Percentiles rank a stretch among this genome's conserved stretches.
Evolutionary conservation across 306 rosid genomes (phyloP).

Genomic region (Lotus japonicus): DNA sequence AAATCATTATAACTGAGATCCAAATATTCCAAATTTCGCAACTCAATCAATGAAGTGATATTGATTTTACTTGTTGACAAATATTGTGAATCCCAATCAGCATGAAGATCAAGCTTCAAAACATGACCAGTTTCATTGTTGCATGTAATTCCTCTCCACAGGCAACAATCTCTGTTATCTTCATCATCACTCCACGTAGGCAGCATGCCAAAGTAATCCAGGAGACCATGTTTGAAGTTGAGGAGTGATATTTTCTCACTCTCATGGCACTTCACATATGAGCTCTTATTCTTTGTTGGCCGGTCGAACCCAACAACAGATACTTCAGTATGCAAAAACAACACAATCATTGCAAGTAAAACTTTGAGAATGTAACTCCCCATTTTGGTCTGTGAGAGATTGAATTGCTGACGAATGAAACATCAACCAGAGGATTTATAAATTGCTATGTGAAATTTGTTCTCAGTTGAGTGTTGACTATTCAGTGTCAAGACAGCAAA

Average conservation of each 20-base stretch:
- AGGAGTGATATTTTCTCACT: slow-evolving; percentile 16
- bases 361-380: too few species aligned
- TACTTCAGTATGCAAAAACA: too few species aligned
- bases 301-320: too few species aligned
- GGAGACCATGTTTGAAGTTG: neutral
- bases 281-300: too few species aligned
- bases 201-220: neutral
- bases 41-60: neutral
- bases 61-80: neutral
- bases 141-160: slow-evolving; percentile 6
- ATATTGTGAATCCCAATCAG: neutral
- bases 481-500: too few species aligned
- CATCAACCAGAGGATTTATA: too few species aligned
- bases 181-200: neutral
- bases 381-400: too few species aligned
- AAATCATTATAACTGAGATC: neutral
- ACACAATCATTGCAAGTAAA: too few species aligned
- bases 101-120: neutral
- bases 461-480: too few species aligned
- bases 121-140: slow-evolving; percentile 1
- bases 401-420: too few species aligned
- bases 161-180: neutral
- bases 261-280: too few species aligned
- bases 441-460: too few species aligned
- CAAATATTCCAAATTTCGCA: neutral